Base-by-base conservation (phyloP, 257 asterid species). In the Rhazya stricta region DNA sequence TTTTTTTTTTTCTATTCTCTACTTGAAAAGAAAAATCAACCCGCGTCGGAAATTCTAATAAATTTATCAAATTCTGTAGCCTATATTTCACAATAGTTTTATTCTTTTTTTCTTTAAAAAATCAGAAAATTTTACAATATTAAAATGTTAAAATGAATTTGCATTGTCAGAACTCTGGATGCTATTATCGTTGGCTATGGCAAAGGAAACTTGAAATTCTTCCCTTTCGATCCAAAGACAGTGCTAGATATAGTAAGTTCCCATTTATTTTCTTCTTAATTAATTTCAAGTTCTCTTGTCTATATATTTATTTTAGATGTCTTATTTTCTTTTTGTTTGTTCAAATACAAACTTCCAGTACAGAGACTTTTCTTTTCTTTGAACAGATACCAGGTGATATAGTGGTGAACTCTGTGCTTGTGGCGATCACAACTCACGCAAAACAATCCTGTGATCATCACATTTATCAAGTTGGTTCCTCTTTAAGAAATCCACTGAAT, bases 371-470 rank as follows among this genome's bases (percentile, higher is more conserved):
- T 21, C 6, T 51, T 48, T 23, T 19, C 0, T 12, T 27, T 74
- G n/a, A n/a, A 73, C 84, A 88, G 96, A 83, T 90, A 79, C 96
- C 96, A 5, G 85, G 94, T 2, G 94, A 88, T 65, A 85, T 90
- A 94, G 91, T 90, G 76, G 89, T 87, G 16, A 88, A 88, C 42
- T 79, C 83, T 27, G 85, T 88, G 80, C 46, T 88, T 10, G 86
- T 88, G 57, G 83, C 84, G 39, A 73, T 88, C 50, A 84, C 80
- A 25, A 32, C 72, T 1, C 76, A 74, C 63, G 71, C 74, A 43
- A 74, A 60, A 18, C 58, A 71, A 37, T 68, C 82, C 3, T 58
- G 23, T 0, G 29, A 79, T 27, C 41, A 81, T 48, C 48, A 15
- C 2, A 82, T 90, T 25, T 88, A 88, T 65, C 96, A 90, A 1